Evolutionary conservation across 441 rosid genomes (phyloP).

Genomic region (Pelargonium myrrhifolium): DNA sequence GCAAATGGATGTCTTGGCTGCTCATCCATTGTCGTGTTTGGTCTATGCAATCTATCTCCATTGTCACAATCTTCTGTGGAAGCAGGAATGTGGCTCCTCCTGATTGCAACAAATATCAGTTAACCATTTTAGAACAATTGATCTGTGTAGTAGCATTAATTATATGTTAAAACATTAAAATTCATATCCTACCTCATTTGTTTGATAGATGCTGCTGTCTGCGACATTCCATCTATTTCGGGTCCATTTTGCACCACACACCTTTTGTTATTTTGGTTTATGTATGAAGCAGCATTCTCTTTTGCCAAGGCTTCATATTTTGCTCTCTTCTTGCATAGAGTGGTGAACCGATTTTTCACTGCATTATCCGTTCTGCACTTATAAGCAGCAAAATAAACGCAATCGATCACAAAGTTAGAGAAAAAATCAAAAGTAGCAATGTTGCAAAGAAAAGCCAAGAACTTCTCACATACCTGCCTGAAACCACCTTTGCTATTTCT

Average conservation of each 20-base stretch:
- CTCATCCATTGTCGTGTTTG: constrained; percentile 33
- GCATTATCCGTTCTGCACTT: constrained; percentile 99
- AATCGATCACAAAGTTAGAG: background rate
- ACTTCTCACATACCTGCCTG: constrained; percentile 67
- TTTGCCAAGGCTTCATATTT: constrained; percentile 86
- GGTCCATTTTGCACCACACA: constrained; percentile 38
- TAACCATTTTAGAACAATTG: background rate
- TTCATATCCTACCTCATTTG: constrained; percentile 43
- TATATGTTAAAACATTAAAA: constrained; percentile 5
- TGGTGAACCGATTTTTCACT: constrained; percentile 90
- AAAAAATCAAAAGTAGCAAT: constrained; percentile 1
- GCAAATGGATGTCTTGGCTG: constrained; percentile 61
- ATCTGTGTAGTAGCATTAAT: background rate
- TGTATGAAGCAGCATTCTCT: constrained; percentile 48
- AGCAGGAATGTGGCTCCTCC: constrained; percentile 62
- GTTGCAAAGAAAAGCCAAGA: constrained; percentile 5
- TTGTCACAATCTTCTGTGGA: constrained; percentile 32
- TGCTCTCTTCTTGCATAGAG: constrained; percentile 93
- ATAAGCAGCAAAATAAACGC: constrained; percentile 13
- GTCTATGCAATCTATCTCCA: constrained; percentile 50
- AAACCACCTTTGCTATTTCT: constrained; percentile 96
- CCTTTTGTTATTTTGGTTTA: constrained; percentile 68
- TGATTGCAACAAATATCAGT: constrained; percentile 24
- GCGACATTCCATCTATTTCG: constrained; percentile 32
- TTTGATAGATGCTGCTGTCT: constrained; percentile 43